Evolutionary conservation across 345 rosid species (phyloP).

Genomic region (Microcos paniculata): DNA sequence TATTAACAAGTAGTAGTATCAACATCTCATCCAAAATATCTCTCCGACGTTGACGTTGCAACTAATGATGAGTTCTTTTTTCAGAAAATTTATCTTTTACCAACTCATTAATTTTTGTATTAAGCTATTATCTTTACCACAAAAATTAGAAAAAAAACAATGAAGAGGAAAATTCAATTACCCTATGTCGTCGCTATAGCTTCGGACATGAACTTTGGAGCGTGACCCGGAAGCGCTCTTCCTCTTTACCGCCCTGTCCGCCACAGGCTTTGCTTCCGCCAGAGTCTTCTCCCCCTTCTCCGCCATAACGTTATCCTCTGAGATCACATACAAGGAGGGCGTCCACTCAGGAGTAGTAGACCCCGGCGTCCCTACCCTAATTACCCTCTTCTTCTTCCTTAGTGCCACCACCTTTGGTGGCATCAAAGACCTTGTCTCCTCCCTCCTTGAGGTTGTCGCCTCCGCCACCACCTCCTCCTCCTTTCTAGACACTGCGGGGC

Average conservation of each 20-base stretch:
- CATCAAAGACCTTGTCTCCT: conserved; percentile 32
- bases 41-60: conserved; percentile 5
- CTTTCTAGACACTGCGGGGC: background rate
- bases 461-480: conserved; percentile 13
- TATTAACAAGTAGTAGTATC: background rate
- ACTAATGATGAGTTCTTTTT: background rate
- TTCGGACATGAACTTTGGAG: conserved; percentile 32
- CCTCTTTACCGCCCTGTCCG: conserved; percentile 28
- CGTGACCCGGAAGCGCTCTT: conserved; percentile 27
- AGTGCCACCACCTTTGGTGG: background rate
- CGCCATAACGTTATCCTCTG: conserved; percentile 46
- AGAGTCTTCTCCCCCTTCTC: conserved; percentile 19
- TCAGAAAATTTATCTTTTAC: too few species aligned
- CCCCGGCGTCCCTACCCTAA: conserved; percentile 13
- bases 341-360: conserved; percentile 41
- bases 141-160: background rate
- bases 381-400: conserved; percentile 31
- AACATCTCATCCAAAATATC: background rate
- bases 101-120: background rate
- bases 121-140: background rate
- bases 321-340: conserved; percentile 59
- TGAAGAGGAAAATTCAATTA: background rate
- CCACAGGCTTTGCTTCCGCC: background rate
- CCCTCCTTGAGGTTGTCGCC: background rate
- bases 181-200: conserved; percentile 37